Base-by-base conservation (phyloP, 2,329 filamentous ascomycete genomes). In the Mycosphaerelloides madeirae region DNA sequence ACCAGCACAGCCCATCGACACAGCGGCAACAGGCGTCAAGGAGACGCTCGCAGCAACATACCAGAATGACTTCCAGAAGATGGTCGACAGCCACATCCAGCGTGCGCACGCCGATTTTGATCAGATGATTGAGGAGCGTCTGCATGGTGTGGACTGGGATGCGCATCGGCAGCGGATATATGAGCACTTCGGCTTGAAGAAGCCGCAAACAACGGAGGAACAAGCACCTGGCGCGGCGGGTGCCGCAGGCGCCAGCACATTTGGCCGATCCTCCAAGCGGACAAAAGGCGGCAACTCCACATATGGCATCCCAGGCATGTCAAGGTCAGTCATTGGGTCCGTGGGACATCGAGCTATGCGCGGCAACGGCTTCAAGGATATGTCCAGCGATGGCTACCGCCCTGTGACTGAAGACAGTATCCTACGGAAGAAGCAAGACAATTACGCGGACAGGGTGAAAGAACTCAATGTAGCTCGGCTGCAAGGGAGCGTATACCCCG, bases 61-160 rank as follows among this genome's bases (percentile, higher is more conserved):
- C 32, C 56, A 59, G 41, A 87, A 87, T 59, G 79, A 83, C 46
- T 82, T 97, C 66, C 85, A 80, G 61, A 53, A 61, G 41, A 57
- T 62, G 58, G 58, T 63, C 19, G 55, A 61, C 31, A 50, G 49
- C 31, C 55, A 57, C 16, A 48, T 97, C 49, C 84, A 91, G 60
- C 82, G 90, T 60, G 93, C 90, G 3, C 84, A 91, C 48, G 81
- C 83, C 44, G 93, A 97, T 62, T 97, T 98, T 64, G 90, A 98
- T 64, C 79, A 80, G 49, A 97, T 95, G 65, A 75, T 98, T 44
- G 90, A 97, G 64, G 90, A 96, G 59, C 94, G 95, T 62, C 83
- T 97, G 38, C 87, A 89, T 22, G 61, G 55, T 16, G 84, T 95
- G 73, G 89, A 97, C 65, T 97, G 93, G 90, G 90, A 96, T 57